phyloP scores from a whole-genome alignment of 306 rosid genomes.

The Glycyrrhiza uralensis region DNA sequence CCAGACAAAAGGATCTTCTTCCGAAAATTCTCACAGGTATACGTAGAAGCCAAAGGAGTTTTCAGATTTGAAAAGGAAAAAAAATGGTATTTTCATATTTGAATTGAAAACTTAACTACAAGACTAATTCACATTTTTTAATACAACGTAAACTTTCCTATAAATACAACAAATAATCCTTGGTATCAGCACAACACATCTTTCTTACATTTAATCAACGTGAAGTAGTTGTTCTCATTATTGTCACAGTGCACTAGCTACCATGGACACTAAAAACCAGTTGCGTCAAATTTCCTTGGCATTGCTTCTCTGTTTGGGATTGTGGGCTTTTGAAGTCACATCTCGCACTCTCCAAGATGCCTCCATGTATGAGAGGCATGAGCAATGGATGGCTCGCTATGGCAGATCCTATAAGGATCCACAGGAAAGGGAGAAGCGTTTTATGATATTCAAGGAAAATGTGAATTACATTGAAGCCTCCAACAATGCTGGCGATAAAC shows the following conservation, averaged over 20 bases:
- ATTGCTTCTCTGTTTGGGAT: slow-evolving; percentile 28
- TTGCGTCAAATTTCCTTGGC: slow-evolving; percentile 20
- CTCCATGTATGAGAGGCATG: slow-evolving; percentile 30
- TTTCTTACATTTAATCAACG: background rate
- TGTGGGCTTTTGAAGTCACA: slow-evolving; percentile 24
- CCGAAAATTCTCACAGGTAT: too few species aligned
- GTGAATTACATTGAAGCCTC: slow-evolving; percentile 24
- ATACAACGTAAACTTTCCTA: background rate
- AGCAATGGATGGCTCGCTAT: slow-evolving; percentile 31
- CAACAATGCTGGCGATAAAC: slow-evolving; percentile 29
- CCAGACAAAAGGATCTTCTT: too few species aligned
- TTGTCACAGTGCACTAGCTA: background rate
- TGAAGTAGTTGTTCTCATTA: background rate
- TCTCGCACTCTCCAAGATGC: slow-evolving; percentile 34
- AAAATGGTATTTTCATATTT: too few species aligned
- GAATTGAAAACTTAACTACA: too few species aligned
- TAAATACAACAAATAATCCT: background rate
- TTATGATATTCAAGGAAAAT: slow-evolving; percentile 34
- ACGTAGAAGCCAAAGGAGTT: too few species aligned
- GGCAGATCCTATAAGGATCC: slow-evolving; percentile 8
- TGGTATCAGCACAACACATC: background rate
- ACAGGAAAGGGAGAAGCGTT: slow-evolving; percentile 29
- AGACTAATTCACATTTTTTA: too few species aligned
- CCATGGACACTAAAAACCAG: slow-evolving; percentile 22
- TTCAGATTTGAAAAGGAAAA: too few species aligned